Evolutionary conservation across 371 early-diverging fungal genomes (phyloP), one percentile per base, ranked within the genome.

Genomic region (Parasitella parasitica): DNA sequence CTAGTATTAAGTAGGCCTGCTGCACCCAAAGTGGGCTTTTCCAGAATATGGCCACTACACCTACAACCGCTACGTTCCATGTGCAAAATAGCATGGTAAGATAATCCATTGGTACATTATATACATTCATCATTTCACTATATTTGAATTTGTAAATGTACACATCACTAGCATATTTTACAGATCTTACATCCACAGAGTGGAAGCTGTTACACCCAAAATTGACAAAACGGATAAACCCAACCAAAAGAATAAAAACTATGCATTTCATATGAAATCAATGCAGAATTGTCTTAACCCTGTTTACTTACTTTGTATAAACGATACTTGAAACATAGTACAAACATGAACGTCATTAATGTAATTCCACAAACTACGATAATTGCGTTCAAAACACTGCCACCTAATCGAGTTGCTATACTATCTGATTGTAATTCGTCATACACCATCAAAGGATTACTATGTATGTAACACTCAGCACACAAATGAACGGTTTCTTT

Each of bases 181-280:
- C 20, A 11, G 27, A 53, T 53, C 18, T 54, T 63, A 64, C 69
- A 68, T 63, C 60, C 69, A 63, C 27, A 69, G 43, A 7, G 69
- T 26, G 34, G 60, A 55, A 3, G 52, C 38, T 9, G 64, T 64
- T 39, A 69, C 43, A 22, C 69, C 56, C 4, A 69, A 53, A 24
- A 69, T 57, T 6, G 61, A 69, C 13, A 64, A 43, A n/a, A 69
- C 69, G 20, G 64, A 69, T 11, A 69, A 37, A 5, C 64, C 69
- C n/a, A 69, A 52, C 69, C 69, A 69, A 56, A 69, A 39, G 24
- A 60, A 64, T 39, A 69, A 27, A 13, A 69, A 51, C 69, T 68
- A 20, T 20, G 6, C 26, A 24, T 11, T 30, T 43, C 22, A n/a
- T 4, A 8, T 58, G 6, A 20, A 48, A 46, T 20, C 4, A 13